A percentile compares a stretch with the other conserved stretches of the same genome.
These are phyloP conservation scores for Anisodus tanguticus DNA, from an alignment of 257 asterid species.

Conservation along the genomic window DNA sequence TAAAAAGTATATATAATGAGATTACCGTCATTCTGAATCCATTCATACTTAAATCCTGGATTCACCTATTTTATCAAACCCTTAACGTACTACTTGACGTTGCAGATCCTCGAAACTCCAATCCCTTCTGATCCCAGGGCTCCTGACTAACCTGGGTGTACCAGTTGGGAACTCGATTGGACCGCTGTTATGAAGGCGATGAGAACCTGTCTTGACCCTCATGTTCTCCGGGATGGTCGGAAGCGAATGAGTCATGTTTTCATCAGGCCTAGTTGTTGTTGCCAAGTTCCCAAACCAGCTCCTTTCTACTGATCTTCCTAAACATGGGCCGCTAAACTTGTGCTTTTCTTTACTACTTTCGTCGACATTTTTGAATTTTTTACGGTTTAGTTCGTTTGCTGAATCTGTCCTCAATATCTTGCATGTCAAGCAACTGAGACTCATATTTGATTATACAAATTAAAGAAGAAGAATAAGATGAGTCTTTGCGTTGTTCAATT, in stretches of 20 bases:
- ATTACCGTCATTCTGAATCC: neutral
- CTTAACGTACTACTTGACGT: neutral
- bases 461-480: neutral
- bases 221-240: neutral
- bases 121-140: slow-evolving; percentile 57
- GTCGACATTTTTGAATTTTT: neutral
- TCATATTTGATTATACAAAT: slow-evolving; percentile 26
- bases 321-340: slow-evolving; percentile 29
- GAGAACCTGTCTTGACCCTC: neutral
- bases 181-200: slow-evolving; percentile 29
- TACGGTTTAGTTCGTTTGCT: neutral
- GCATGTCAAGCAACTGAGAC: slow-evolving; percentile 36
- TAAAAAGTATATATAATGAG: too few species aligned
- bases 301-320: slow-evolving; percentile 38
- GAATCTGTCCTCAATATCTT: slow-evolving; percentile 36
- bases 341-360: slow-evolving; percentile 5
- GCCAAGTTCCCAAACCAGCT: slow-evolving; percentile 53
- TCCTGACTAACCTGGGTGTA: slow-evolving; percentile 48
- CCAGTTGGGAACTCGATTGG: neutral
- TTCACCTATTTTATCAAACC: neutral
- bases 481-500: neutral
- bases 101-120: slow-evolving; percentile 54
- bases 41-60: neutral
- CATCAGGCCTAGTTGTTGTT: neutral
- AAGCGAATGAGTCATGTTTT: slow-evolving; percentile 29